Conservation (phyloP, 108 stramenopile species). For the Schizochytrium sp. region DNA sequence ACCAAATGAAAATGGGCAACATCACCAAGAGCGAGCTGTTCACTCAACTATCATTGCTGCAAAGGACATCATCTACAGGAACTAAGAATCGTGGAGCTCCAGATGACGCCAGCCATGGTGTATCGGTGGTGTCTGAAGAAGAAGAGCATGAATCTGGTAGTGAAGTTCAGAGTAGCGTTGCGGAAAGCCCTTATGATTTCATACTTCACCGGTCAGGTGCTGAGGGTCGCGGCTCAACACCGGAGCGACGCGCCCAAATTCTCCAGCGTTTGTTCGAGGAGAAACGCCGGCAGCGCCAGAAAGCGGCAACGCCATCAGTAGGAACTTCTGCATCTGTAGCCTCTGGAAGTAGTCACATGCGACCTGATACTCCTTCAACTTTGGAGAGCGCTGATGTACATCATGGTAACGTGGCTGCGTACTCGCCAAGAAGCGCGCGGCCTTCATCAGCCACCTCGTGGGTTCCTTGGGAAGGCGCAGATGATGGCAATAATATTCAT, state of each 20-base stretch:
- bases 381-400: too few relatives aligned
- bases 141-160: too few relatives aligned
- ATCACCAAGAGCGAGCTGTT: slow-evolving; percentile 57
- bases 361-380: too few relatives aligned
- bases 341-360: too few relatives aligned
- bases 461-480: background rate
- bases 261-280: slow-evolving; percentile 23
- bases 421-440: slow-evolving; percentile 14
- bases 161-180: too few relatives aligned
- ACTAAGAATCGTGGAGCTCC: background rate
- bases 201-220: too few relatives aligned
- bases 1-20: slow-evolving; percentile 49
- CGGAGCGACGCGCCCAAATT: slow-evolving; percentile 37
- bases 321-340: too few relatives aligned
- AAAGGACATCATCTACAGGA: background rate
- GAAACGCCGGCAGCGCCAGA: slow-evolving; percentile 43
- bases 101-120: too few relatives aligned
- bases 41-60: slow-evolving; percentile 33
- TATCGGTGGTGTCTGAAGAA: too few relatives aligned
- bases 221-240: slow-evolving; percentile 4
- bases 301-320: background rate
- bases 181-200: too few relatives aligned
- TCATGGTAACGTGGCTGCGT: too few relatives aligned
- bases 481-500: background rate
- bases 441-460: background rate